Conservation (phyloP, 352 stramenopile genomes). For the Pseudoperonospora humuli region DNA sequence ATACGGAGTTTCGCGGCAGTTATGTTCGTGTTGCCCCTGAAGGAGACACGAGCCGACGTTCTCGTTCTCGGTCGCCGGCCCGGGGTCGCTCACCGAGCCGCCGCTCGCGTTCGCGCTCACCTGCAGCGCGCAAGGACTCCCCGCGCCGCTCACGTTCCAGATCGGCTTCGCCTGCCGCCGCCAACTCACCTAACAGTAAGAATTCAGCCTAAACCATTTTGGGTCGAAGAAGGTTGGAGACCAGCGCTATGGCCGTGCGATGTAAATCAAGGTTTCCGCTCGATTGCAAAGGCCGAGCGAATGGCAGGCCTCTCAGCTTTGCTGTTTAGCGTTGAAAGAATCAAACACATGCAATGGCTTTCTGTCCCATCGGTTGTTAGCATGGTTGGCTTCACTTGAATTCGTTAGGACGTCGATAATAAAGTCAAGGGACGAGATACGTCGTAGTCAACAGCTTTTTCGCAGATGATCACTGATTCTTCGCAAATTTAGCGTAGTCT, state of each 20-base stretch:
- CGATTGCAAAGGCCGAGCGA: constrained; percentile 3
- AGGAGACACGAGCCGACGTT: constrained; percentile 29
- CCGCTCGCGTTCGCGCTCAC: constrained; percentile 66
- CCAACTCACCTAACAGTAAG: constrained; percentile 53
- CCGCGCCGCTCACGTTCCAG: constrained; percentile 59
- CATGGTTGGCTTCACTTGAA: neutral
- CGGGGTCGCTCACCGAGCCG: constrained; percentile 46
- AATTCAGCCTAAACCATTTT: constrained; percentile 53
- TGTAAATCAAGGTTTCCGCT: constrained; percentile 4
- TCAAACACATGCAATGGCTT: neutral
- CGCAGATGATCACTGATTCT: no score
- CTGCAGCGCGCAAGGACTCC: constrained; percentile 48
- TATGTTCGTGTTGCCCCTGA: constrained; percentile 68
- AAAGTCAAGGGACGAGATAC: neutral
- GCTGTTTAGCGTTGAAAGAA: constrained; percentile 19
- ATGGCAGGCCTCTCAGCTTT: constrained; percentile 5
- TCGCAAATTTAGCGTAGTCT: no score
- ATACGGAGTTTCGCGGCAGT: constrained; percentile 83
- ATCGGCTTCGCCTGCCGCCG: constrained; percentile 47
- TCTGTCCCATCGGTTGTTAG: neutral
- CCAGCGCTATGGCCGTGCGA: neutral
- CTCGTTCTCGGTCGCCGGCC: constrained; percentile 53
- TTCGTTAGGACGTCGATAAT: neutral
- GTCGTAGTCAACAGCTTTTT: no score
- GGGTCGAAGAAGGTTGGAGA: constrained; percentile 11